Evolutionary conservation across 352 stramenopile genomes (phyloP), one percentile per base, ranked within the genome.

Genomic region (Phytophthora citricola): DNA sequence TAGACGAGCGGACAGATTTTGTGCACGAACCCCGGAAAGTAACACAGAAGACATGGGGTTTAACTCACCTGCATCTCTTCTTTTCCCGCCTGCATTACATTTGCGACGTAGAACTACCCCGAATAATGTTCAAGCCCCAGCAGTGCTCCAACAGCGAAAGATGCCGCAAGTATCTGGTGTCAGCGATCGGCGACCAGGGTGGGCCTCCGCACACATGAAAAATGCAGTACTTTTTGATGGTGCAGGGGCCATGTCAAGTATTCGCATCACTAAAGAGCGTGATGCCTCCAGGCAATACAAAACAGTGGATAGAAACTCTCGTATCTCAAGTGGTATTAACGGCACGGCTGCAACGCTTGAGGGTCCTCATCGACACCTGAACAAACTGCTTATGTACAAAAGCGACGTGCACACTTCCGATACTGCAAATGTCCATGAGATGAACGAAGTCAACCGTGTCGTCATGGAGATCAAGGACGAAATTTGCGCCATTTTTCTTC

Each of bases 401-500:
- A 26, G 10, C 11, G 62, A 68, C 9, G 36, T 43, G 15, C 36
- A 49, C 3, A 14, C 32, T 44, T 17, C 26, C 7, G n/a, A 56
- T 15, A 36, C 17, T 39, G 47, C 67, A 26, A 69, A 60, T 44
- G 54, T 64, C 1, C 66, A 83, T 50, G 67, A 81, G 26, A 76
- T 76, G 68, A 82, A 72, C 51, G 71, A 85, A 20, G 45, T 71
- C 0, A 83, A 81, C 49, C 74, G 71, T 5, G 65, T 87, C 14
- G 70, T 92, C 0, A 87, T 92, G 78, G 78, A 91, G 58, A 91
- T 92, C 49, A 92, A 92, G 51, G 73, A 92, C 47, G 75, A 90
- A 39, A 78, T 89, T 24, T 92, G 84, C 45, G 79, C 71, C 5
- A 84, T 88, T 54, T 65, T 92, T 46, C 69, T 85, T 26, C 56